Evolutionary conservation across 371 early-diverging fungal genomes (phyloP).

Genomic region (Mucor velutinosus): DNA sequence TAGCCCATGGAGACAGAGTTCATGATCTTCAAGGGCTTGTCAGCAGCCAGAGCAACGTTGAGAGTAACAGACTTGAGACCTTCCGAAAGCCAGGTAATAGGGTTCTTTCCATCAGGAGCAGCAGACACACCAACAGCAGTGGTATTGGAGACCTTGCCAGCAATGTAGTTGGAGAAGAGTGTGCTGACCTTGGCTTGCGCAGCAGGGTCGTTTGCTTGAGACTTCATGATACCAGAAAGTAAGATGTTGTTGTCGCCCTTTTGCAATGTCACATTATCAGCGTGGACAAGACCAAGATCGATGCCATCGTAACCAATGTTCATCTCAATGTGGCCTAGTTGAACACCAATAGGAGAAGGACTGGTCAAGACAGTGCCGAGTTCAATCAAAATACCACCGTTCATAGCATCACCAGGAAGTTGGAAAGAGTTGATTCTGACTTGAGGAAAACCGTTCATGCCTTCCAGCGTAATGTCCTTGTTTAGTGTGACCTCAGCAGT

Average conservation of each 20-base stretch:
- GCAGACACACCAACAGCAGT: constrained; percentile 60
- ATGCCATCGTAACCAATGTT: constrained; percentile 55
- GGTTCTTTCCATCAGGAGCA: constrained; percentile 59
- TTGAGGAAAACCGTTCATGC: constrained; percentile 60
- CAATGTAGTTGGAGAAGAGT: constrained; percentile 61
- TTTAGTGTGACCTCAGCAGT: constrained; percentile 43
- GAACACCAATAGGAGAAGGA: constrained; percentile 64
- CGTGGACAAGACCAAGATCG: constrained; percentile 53
- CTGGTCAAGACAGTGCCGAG: constrained; percentile 58
- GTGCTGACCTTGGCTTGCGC: constrained; percentile 48
- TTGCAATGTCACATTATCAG: constrained; percentile 46
- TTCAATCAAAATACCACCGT: constrained; percentile 58
- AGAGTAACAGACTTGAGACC: constrained; percentile 58
- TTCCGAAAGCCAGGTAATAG: constrained; percentile 60
- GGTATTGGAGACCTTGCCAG: constrained; percentile 51
- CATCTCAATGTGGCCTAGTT: constrained; percentile 60
- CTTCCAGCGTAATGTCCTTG: constrained; percentile 43
- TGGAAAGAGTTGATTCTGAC: constrained; percentile 59
- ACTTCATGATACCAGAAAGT: constrained; percentile 55
- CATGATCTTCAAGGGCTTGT: constrained; percentile 51
- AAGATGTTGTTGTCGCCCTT: constrained; percentile 54
- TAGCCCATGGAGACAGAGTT: constrained; percentile 57
- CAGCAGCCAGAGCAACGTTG: constrained; percentile 52
- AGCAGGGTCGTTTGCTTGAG: constrained; percentile 47
- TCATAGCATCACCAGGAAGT: constrained; percentile 60